A percentile compares a stretch with the other conserved stretches of the same genome.
Evolutionary conservation across 352 stramenopile genomes (phyloP).

Genomic region (Phytophthora melonis): DNA sequence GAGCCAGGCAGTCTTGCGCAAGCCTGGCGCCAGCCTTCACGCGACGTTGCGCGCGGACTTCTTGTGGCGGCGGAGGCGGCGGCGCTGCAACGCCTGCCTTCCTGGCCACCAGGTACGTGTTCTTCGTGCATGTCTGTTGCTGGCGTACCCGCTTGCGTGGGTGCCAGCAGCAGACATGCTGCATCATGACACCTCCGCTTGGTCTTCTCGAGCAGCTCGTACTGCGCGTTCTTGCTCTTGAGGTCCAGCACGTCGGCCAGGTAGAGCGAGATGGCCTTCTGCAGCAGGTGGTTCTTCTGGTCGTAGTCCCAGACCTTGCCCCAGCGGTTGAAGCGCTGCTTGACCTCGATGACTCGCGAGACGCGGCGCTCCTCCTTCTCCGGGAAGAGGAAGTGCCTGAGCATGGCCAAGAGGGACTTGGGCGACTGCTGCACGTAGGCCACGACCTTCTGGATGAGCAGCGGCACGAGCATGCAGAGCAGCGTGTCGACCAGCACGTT

Average conservation of each 20-base stretch:
- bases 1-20: too few species aligned
- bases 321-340: conserved; percentile 46
- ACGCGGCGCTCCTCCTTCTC: conserved; percentile 31
- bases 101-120: too few species aligned
- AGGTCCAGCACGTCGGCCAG: conserved; percentile 53
- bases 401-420: conserved; percentile 28
- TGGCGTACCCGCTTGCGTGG: too few species aligned
- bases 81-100: too few species aligned
- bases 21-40: too few species aligned
- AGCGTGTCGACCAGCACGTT: conserved; percentile 63
- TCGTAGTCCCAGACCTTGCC: conserved; percentile 55
- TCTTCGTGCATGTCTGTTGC: too few species aligned
- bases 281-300: conserved; percentile 58
- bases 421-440: conserved; percentile 37
- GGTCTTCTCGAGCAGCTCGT: conserved; percentile 60
- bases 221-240: conserved; percentile 47
- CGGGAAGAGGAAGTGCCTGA: conserved; percentile 22
- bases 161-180: too few species aligned
- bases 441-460: conserved; percentile 56
- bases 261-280: conserved; percentile 64
- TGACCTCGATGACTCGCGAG: conserved; percentile 48
- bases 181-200: too few species aligned
- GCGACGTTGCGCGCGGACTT: too few species aligned
- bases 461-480: conserved; percentile 64
- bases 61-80: too few species aligned